Conservation (phyloP, 306 rosid species). For the Mimosa pudica region DNA sequence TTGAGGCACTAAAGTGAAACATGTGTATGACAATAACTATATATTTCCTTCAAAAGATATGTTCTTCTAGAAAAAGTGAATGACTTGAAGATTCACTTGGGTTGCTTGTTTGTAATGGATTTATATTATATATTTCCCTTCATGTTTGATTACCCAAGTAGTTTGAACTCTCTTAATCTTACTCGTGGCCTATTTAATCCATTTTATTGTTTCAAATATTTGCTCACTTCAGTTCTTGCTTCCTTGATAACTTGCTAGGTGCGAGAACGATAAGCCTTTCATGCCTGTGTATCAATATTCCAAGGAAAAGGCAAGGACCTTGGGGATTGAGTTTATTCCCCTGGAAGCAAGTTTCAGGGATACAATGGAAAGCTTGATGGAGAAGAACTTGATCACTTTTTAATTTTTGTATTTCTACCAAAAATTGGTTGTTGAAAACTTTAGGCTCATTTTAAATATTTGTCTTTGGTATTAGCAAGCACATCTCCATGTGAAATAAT, state of each 20-base stretch:
- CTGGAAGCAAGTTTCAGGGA: neutral
- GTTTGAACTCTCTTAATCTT: no score
- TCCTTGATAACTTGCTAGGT: neutral
- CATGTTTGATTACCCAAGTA: no score
- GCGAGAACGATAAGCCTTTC: constrained; percentile 1
- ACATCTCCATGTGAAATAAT: neutral
- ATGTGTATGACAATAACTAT: no score
- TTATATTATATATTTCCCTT: no score
- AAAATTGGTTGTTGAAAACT: neutral
- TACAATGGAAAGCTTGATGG: constrained; percentile 11
- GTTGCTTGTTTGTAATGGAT: no score
- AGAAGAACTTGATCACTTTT: constrained; percentile 2
- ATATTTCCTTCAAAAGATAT: no score
- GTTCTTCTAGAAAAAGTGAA: no score
- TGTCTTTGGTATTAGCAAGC: neutral
- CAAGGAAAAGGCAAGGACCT: neutral
- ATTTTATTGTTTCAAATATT: no score
- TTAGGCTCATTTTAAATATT: neutral
- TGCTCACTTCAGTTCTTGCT: constrained; percentile 3
- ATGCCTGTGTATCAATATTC: neutral
- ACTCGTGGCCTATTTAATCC: no score
- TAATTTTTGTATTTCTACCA: neutral
- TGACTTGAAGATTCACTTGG: no score
- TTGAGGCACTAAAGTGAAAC: no score
- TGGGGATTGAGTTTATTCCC: constrained; percentile 13